Conservation (phyloP, 2,329 filamentous ascomycete genomes). For the Monilinia aucupariae region DNA sequence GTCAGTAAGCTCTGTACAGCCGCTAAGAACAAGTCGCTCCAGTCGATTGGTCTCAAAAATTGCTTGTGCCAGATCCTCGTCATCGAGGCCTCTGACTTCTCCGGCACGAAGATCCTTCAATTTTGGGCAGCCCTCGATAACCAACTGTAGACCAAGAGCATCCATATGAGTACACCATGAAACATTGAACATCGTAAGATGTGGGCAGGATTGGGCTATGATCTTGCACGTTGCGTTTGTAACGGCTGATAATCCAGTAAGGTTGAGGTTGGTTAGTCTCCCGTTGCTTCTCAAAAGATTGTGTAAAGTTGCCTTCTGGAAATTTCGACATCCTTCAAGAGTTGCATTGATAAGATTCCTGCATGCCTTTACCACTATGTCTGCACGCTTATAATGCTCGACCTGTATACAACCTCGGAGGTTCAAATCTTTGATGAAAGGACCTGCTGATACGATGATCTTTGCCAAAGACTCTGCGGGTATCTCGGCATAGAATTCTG, state of each 20-base stretch:
- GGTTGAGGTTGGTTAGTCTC: conserved; percentile 74
- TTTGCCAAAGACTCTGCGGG: conserved; percentile 76
- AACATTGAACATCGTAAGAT: conserved; percentile 79
- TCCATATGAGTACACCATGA: conserved; percentile 91
- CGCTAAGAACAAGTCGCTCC: conserved; percentile 74
- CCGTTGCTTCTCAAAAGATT: conserved; percentile 69
- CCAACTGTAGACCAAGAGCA: conserved; percentile 64
- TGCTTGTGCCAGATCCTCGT: conserved; percentile 62
- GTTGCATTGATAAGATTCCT: conserved; percentile 82
- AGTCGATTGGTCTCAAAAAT: conserved; percentile 78
- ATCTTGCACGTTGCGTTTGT: conserved; percentile 83
- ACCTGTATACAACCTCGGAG: conserved; percentile 87
- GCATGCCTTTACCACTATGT: conserved; percentile 77
- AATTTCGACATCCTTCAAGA: conserved; percentile 83
- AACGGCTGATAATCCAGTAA: conserved; percentile 74
- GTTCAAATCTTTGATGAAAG: conserved; percentile 87
- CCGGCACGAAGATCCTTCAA: conserved; percentile 76
- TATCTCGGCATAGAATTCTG: conserved; percentile 83
- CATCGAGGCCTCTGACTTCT: conserved; percentile 75
- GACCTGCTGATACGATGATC: conserved; percentile 78
- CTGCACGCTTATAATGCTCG: conserved; percentile 69
- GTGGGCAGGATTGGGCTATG: conserved; percentile 72
- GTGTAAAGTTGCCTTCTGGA: conserved; percentile 71
- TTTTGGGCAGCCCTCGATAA: conserved; percentile 67
- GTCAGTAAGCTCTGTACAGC: conserved; percentile 74